Evolutionary conservation across 495 filamentous ascomycete species (phyloP).

Genomic region (Aspergillus cristatus): DNA sequence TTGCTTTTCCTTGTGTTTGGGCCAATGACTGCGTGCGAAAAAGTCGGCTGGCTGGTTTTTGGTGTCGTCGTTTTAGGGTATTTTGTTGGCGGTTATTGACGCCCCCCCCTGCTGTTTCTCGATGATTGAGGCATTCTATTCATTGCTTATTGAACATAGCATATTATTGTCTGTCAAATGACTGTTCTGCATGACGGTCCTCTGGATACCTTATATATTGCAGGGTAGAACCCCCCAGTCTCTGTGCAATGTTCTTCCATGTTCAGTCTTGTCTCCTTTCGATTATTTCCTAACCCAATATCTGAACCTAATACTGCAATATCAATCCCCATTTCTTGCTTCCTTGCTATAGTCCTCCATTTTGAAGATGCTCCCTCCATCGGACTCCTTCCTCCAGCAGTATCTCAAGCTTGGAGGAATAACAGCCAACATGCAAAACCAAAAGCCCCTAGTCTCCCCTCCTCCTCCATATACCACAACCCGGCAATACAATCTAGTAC

Average conservation of each 20-base stretch:
- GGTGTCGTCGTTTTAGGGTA: no score
- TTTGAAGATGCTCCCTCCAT: constrained; percentile 14
- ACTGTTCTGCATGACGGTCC: no score
- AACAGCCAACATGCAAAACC: constrained; percentile 5
- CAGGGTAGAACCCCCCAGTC: no score
- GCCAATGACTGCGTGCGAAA: no score
- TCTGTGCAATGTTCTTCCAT: no score
- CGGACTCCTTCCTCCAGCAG: constrained; percentile 17
- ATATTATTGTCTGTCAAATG: constrained; percentile 1
- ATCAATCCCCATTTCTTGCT: neutral
- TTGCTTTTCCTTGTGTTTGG: no score
- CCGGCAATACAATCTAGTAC: constrained; percentile 1
- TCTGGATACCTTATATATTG: no score
- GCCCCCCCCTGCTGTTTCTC: neutral
- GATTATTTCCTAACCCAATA: no score
- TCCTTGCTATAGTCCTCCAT: neutral
- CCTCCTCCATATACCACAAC: constrained; percentile 10
- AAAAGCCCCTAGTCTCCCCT: constrained; percentile 1
- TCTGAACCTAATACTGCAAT: no score
- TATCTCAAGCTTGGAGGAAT: constrained; percentile 14
- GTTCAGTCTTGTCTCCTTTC: no score
- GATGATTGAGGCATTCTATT: neutral
- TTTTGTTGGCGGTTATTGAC: constrained; percentile 7
- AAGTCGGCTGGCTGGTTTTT: no score
- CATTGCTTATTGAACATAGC: neutral